Evolutionary conservation across 2,329 filamentous ascomycete species (phyloP), one percentile per base, ranked within the genome.

Genomic region (Trichoderma aggressivum): DNA sequence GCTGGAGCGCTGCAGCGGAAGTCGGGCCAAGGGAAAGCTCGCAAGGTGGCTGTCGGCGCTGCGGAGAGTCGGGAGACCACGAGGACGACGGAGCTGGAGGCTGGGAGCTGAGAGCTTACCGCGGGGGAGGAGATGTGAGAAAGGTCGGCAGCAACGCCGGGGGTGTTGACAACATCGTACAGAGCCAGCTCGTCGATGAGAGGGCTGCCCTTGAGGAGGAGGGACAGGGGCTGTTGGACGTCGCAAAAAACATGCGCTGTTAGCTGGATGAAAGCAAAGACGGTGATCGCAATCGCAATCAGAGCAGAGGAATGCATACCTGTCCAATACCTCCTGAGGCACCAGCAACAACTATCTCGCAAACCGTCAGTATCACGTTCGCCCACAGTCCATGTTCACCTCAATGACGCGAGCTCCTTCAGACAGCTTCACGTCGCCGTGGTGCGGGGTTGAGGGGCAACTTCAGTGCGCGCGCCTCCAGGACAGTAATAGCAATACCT

Each of bases 111-210:
- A 53, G 32, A 71, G 71, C 86, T 82, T 82, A 91, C 92, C 75
- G 96, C 95, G 77, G 89, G 88, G 74, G 94, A 93, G 72, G 95
- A 97, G 84, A 99, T 98, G 88, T 99, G 96, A 73, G 94, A 98
- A 73, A 99, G 90, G 82, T 99, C 96, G 79, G 95, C 91, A 75
- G 94, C 93, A 80, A 99, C 96, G 84, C 96, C 96, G 78, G 94
- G 94, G 64, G 94, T 97, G 89, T 98, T 98, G 84, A 98, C 95
- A 76, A 99, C 94, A 97, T 99, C 96, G 88, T 98, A 99, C 78
- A 99, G 92, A 73, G 94, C 88, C 78, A 99, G 93, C 86, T 98
- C 93, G 79, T 95, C 92, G 79, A 99, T 88, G 80, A 94, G 90
- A 75, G 94, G 92, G 80, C 88, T 93, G 76, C 92, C 90, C 90